Percentiles rank a stretch among this genome's conserved stretches.
Conservation (phyloP, 352 stramenopile genomes). For the Globisporangium radiosum region DNA sequence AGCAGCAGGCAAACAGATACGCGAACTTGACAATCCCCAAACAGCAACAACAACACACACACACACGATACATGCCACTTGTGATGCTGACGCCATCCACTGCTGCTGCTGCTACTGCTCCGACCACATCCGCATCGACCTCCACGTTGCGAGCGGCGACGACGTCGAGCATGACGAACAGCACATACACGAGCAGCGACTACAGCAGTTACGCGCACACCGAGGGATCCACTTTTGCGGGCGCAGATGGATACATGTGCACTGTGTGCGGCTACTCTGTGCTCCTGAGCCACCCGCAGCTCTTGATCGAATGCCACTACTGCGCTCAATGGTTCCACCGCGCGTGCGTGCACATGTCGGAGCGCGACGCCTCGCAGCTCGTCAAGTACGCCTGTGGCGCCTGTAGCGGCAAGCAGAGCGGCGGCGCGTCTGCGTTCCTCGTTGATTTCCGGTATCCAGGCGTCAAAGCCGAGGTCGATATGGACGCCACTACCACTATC, state of each 20-base stretch:
- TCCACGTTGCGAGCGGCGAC: background rate
- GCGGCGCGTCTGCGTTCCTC: conserved; percentile 15
- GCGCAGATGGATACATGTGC: conserved; percentile 12
- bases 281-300: conserved; percentile 16
- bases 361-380: conserved; percentile 41
- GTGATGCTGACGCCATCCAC: conserved; percentile 10
- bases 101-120: background rate
- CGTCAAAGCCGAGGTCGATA: background rate
- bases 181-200: background rate
- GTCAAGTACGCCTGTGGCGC: conserved; percentile 34
- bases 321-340: conserved; percentile 49
- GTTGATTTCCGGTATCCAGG: background rate
- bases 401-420: conserved; percentile 21
- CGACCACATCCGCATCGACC: no score
- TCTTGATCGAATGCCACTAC: conserved; percentile 48
- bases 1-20: background rate
- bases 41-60: background rate
- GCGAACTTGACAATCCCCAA: no score
- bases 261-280: conserved; percentile 14
- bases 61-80: background rate
- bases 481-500: background rate
- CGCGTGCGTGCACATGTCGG: conserved; percentile 35
- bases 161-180: background rate
- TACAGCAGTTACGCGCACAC: background rate
- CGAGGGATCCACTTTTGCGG: background rate